Percentiles rank a stretch among this genome's conserved stretches.
Conservation (phyloP, 495 filamentous ascomycete genomes). For the Lophiostoma macrostomum region DNA sequence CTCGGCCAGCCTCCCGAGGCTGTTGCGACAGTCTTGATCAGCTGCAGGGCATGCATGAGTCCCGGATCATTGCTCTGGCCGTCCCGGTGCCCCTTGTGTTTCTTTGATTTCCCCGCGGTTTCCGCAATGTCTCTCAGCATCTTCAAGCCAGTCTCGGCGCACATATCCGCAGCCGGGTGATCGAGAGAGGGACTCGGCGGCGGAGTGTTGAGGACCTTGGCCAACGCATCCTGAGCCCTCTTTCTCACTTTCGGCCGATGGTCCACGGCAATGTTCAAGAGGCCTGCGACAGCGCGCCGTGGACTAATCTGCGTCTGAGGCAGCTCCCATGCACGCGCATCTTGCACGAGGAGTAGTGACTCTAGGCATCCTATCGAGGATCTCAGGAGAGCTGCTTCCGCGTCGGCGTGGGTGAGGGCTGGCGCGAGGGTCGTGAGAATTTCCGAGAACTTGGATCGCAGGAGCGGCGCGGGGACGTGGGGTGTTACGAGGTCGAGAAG, state of each 20-base stretch:
- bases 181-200: conserved; percentile 88
- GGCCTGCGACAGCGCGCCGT: conserved; percentile 81
- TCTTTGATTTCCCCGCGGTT: conserved; percentile 64
- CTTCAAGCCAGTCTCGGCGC: conserved; percentile 80
- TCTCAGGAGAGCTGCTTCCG: conserved; percentile 80
- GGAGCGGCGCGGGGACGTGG: conserved; percentile 75
- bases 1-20: conserved; percentile 96
- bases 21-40: conserved; percentile 80
- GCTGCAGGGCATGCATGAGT: conserved; percentile 84
- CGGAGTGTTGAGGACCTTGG: conserved; percentile 73
- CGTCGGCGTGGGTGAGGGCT: conserved; percentile 71
- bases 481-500: conserved; percentile 87
- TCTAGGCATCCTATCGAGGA: conserved; percentile 93
- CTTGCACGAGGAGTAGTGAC: conserved; percentile 81
- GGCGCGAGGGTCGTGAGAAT: conserved; percentile 86
- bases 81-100: conserved; percentile 49
- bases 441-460: conserved; percentile 88
- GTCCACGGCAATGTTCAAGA: conserved; percentile 78
- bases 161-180: conserved; percentile 93
- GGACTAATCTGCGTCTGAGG: conserved; percentile 80
- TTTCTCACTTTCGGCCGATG: conserved; percentile 93
- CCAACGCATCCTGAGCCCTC: conserved; percentile 85
- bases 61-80: conserved; percentile 67
- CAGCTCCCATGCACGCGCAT: conserved; percentile 81
- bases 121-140: conserved; percentile 68